phyloP scores from a whole-genome alignment of 768 basidiomycete species.

The Calvatia gigantea region DNA sequence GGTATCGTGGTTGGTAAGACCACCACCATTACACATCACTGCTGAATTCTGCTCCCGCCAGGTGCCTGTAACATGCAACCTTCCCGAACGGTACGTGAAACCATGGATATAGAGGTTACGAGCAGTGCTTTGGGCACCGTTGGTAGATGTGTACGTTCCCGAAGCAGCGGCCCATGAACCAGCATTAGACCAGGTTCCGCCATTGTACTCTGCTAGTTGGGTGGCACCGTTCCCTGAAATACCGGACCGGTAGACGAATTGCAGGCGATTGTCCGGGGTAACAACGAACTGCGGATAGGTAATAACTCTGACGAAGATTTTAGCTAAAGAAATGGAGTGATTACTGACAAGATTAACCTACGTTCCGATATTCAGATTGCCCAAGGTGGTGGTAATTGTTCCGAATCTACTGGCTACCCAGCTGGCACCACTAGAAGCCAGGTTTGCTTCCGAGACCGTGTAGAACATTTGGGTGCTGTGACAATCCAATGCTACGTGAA shows the following conservation, averaged over 20 bases:
- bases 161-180: conserved; percentile 44
- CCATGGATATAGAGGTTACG: conserved; percentile 48
- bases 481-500: conserved; percentile 46
- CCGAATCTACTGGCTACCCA: conserved; percentile 42
- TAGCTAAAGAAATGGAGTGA: neutral
- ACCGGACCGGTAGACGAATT: conserved; percentile 45
- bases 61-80: conserved; percentile 41
- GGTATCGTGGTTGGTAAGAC: conserved; percentile 47
- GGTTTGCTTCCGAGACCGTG: conserved; percentile 35
- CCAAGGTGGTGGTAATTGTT: conserved; percentile 36
- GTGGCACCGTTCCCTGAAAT: conserved; percentile 45
- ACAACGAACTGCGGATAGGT: conserved; percentile 49
- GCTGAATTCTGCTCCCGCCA: conserved; percentile 43
- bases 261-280: conserved; percentile 41
- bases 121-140: conserved; percentile 35
- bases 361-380: conserved; percentile 39
- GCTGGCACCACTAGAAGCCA: conserved; percentile 37
- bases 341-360: conserved; percentile 17
- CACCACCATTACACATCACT: conserved; percentile 38
- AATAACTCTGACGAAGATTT: conserved; percentile 25
- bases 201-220: conserved; percentile 42
- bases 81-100: conserved; percentile 35
- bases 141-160: conserved; percentile 40
- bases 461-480: conserved; percentile 42
- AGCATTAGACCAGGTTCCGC: conserved; percentile 38